Conservation (phyloP, 768 basidiomycete genomes). For the Boletus rufocinnamomeus region DNA sequence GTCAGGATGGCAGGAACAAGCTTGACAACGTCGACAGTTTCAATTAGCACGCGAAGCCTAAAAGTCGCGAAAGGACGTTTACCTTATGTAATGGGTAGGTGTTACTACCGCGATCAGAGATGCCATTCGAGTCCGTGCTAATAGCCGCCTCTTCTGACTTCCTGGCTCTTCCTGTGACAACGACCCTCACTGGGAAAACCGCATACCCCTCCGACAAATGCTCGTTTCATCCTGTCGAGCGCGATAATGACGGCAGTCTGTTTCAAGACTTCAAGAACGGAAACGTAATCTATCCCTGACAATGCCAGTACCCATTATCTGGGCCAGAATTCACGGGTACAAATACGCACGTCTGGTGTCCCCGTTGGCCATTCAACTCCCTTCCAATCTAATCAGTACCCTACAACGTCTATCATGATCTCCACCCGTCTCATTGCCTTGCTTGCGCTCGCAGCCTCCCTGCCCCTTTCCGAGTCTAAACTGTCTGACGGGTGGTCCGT, state of each 20-base stretch:
- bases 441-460: conserved; percentile 13
- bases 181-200: background rate
- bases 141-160: too few relatives aligned
- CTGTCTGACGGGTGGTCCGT: conserved; percentile 30
- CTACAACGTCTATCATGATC: conserved; percentile 2
- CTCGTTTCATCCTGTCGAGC: background rate
- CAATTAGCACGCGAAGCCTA: too few relatives aligned
- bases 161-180: too few relatives aligned
- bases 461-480: conserved; percentile 12
- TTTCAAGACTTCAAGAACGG: background rate
- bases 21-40: too few relatives aligned
- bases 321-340: background rate
- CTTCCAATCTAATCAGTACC: background rate
- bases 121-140: too few relatives aligned
- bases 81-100: too few relatives aligned
- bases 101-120: too few relatives aligned
- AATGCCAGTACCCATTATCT: background rate
- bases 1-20: too few relatives aligned
- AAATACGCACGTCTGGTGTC: conserved; percentile 6
- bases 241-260: background rate
- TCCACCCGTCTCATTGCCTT: conserved; percentile 5
- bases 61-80: too few relatives aligned
- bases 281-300: background rate
- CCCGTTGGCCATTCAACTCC: background rate
- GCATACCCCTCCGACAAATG: background rate